Base-by-base conservation (phyloP, 495 filamentous ascomycete species). In the Stereocaulon alpinum region DNA sequence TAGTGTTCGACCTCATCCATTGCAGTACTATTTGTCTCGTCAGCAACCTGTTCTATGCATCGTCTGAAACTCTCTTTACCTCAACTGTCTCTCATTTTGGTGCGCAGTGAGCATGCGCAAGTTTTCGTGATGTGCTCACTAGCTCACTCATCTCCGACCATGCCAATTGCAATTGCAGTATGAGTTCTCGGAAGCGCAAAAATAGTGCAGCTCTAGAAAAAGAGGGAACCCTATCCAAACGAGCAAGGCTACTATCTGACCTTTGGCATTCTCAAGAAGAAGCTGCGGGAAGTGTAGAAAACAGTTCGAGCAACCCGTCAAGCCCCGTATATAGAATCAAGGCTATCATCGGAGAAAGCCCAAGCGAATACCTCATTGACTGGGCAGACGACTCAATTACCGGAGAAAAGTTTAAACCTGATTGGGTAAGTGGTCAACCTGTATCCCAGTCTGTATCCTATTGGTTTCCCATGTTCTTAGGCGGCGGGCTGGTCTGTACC, bases 341-440 rank as follows among this genome's bases (percentile, higher is more conserved):
- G 45, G 66, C 66, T 51, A 74, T 77, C 30, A 64, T 75, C 42
- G 68, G 67, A 59, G 73, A 77, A 64, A 69, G 66, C 37, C 63
- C 68, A 27, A 66, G 63, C 24, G 65, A 74, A 43, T 77, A 75
- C 62, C 62, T 73, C 20, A 72, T 77, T 50, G 73, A 76, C 34
- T 77, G 74, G 74, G 63, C 51, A 24, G 71, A 72, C 55, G 60
- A 68, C 41, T 54, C 55, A n/a, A 30, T 55, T 14, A 68, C 65
- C 17, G 66, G 66, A 37, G 49, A 65, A 53, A 55, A 58, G 12
- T 77, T 67, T 59, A 62, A 65, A 30, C 73, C 74, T 37, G 69
- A 64, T 62, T 77, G 73, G 73, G 74, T 75, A 63, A 66, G 72
- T 71, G 34, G 7, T 9, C 18, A 37, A 12, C 12, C 20, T 15